Base-by-base conservation (phyloP, 352 stramenopile species). In the Globisporangium mamillatum region DNA sequence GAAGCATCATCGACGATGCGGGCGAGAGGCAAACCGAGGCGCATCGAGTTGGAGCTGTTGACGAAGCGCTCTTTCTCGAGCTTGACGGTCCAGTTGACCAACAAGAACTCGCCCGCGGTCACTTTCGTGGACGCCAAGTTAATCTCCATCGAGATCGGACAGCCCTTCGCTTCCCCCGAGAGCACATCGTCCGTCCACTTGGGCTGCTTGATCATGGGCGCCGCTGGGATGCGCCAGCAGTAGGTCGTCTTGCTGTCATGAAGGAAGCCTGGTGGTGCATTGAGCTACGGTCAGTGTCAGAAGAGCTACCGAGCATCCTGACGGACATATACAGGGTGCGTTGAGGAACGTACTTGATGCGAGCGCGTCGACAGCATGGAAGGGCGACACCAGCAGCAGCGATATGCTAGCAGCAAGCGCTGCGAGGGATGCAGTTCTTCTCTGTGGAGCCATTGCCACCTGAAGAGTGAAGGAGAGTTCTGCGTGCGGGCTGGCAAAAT, bases 211-310 rank as follows among this genome's bases (percentile, higher is more conserved):
- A 65, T 63, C 8, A 27, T 55, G 36, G 53, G 69, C 4, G 53
- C 62, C 25, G 70, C 20, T 9, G 74, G 74, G 60, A 77, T 79
- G 14, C 56, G 59, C 74, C 74, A 79, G 61, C 74, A 79, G 63
- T 79, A 79, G 25, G 74, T 79, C 29, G 71, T 79, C 44, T 66
- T 64, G 56, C 71, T 71, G 52, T 79, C 72, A n/a, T 78, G 72
- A 16, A 29, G 46, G 65, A 64, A 78, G 56, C 59, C 68, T 74
- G 36, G 36, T 9, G 27, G 18, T 60, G 27, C 12, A 38, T 5
- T 16, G 25, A 38, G 25, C 27, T 50, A 50, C 14, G 4, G 25
- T 60, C 16, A 44, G 54, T 27, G 18, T 27, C 8, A 6, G 41
- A 50, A 50, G 41, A 50, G 41, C 16, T 50, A 50, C 16, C n/a